Evolutionary conservation across 2,329 filamentous ascomycete species (phyloP).

Genomic region (Stemphylium vesicarium): DNA sequence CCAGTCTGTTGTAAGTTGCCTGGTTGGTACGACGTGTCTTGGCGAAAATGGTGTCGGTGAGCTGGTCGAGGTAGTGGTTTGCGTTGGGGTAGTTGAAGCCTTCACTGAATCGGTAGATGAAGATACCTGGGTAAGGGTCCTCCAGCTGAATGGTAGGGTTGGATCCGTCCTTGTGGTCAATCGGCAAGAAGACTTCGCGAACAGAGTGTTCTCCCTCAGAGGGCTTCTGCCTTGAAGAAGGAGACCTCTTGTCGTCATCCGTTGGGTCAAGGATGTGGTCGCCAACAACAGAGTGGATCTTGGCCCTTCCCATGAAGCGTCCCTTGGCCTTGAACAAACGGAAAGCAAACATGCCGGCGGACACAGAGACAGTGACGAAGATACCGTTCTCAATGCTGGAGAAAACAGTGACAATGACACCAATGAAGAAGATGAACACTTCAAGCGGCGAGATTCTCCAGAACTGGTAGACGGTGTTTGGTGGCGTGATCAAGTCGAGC

Average conservation of each 20-base stretch:
- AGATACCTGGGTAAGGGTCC: conserved; percentile 87
- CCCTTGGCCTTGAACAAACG: conserved; percentile 83
- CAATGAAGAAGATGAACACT: conserved; percentile 89
- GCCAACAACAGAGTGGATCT: conserved; percentile 84
- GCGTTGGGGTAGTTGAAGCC: conserved; percentile 97
- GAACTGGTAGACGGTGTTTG: conserved; percentile 92
- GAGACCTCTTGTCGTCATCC: conserved; percentile 31
- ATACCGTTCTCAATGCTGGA: conserved; percentile 88
- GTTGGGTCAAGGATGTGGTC: conserved; percentile 68
- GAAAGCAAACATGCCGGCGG: conserved; percentile 79
- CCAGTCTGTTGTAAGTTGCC: conserved; percentile 61
- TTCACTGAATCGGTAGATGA: conserved; percentile 96
- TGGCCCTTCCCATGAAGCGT: conserved; percentile 82
- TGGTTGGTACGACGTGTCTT: conserved; percentile 80
- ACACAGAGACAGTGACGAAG: conserved; percentile 81
- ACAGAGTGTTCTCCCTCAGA: conserved; percentile 52
- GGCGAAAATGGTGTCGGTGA: conserved; percentile 52
- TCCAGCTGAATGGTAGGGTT: conserved; percentile 82
- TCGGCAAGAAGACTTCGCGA: conserved; percentile 84
- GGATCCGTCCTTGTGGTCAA: conserved; percentile 85
- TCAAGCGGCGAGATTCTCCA: conserved; percentile 93
- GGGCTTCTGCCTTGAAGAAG: conserved; percentile 24
- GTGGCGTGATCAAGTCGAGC: conserved; percentile 87
- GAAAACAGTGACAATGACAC: conserved; percentile 90
- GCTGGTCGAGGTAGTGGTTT: conserved; percentile 82